Base-by-base conservation (phyloP, 164 flowering plant genomes). In the Tetrastigma voinierianum region DNA sequence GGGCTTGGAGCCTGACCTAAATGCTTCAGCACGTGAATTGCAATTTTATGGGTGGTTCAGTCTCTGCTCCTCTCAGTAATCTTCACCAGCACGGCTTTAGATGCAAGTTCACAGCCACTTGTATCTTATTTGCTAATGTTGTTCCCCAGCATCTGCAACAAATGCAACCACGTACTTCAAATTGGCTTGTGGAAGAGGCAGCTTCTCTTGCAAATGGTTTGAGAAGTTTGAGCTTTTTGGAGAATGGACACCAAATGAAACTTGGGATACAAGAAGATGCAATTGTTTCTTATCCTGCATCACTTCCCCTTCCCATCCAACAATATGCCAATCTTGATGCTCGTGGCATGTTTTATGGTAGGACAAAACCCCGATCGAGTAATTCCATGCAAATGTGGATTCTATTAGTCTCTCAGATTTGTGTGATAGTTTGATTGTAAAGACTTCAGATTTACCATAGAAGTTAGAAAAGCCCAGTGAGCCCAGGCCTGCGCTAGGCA, bases 401-500 rank as follows among this genome's bases (percentile, higher is more conserved):
- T n/a, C n/a, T n/a, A n/a, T n/a, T n/a, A n/a, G n/a, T n/a, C n/a
- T n/a, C n/a, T n/a, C n/a, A n/a, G n/a, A n/a, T n/a, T n/a, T n/a
- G n/a, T n/a, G n/a, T 57, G 83, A 77, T 32, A 62, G 52, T 54
- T 46, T 70, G 46, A 51, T 76, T 24, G 54, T 58, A 21, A 83
- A 77, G 47, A n/a, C 78, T 19, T 72, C 79, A 51, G n/a, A 72
- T 9, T 51, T 75, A 46, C 74, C 76, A n/a, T 20, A 59, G 75
- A 51, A 75, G 65, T 63, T 20, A 72, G 65, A 91, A 81, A 68
- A 89, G 52, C 72, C 96, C 97, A 20, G 93, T 91, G 54, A 77
- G 92, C 74, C 81, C n/a, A n/a, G 97, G 61, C 96, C 98, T 54
- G 77, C 74, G 77, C 74, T 44, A 80, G 98, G 76, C 97, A 90